These are phyloP conservation scores for Pseudovirgaria hyperparasitica DNA, from an alignment of 2,329 filamentous ascomycete genomes.

Conservation along the genomic window DNA sequence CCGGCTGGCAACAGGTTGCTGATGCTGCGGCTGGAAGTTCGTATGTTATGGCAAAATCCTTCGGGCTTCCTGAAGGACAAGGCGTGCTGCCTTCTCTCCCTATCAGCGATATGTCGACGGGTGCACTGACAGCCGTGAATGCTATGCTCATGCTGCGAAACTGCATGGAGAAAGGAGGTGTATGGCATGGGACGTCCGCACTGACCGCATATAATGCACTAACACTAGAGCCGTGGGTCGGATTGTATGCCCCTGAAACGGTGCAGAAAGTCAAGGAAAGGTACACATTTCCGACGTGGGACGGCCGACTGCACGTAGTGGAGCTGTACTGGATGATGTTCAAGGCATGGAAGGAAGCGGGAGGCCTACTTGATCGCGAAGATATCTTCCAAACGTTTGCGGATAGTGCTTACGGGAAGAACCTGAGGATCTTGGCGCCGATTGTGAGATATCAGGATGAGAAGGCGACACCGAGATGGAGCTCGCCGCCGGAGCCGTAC, in stretches of 20 bases:
- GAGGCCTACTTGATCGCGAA: constrained; percentile 8
- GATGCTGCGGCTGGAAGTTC: constrained; percentile 24
- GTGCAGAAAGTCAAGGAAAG: constrained; percentile 14
- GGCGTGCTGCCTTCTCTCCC: constrained; percentile 15
- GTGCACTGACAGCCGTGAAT: constrained; percentile 12
- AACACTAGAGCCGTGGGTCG: constrained; percentile 19
- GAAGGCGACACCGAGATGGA: constrained; percentile 6
- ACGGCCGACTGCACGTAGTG: constrained; percentile 16
- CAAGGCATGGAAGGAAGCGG: constrained; percentile 15
- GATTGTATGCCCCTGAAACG: constrained; percentile 16
- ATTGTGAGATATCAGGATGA: constrained; percentile 10
- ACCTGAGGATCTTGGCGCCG: constrained; percentile 14
- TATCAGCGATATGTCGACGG: constrained; percentile 17
- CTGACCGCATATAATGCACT: constrained; percentile 19
- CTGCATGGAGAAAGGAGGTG: constrained; percentile 11
- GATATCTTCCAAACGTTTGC: constrained; percentile 12
- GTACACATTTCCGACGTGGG: constrained; percentile 15
- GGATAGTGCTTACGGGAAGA: constrained; percentile 12
- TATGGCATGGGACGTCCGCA: constrained; percentile 9
- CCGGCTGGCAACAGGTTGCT: constrained; percentile 41
- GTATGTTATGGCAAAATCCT: constrained; percentile 22
- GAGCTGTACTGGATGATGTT: constrained; percentile 16
- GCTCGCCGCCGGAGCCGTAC: constrained; percentile 8
- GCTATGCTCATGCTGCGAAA: constrained; percentile 14
- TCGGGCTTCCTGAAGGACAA: constrained; percentile 15